A percentile compares a stretch with the other conserved stretches of the same genome.
Evolutionary conservation across 495 filamentous ascomycete species (phyloP).

Genomic region (Penicillium lagena): DNA sequence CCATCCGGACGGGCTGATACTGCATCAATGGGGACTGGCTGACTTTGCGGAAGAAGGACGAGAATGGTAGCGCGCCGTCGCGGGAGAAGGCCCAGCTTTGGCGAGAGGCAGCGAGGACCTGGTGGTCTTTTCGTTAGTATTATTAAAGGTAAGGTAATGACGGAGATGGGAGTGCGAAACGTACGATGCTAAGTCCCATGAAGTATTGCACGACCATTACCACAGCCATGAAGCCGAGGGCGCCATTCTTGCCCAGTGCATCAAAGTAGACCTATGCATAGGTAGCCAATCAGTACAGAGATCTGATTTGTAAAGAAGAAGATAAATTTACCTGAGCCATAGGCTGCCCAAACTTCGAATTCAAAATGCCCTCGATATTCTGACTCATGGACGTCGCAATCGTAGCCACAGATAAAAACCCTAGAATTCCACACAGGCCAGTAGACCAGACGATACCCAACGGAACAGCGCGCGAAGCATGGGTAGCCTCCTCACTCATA

Average conservation of each 20-base stretch:
- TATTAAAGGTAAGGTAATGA: background rate
- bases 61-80: slow-evolving; percentile 56
- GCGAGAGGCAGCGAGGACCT: slow-evolving; percentile 50
- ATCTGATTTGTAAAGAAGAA: background rate
- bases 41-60: slow-evolving; percentile 53
- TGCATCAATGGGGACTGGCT: slow-evolving; percentile 40
- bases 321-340: slow-evolving; percentile 34
- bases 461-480: slow-evolving; percentile 56
- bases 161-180: background rate
- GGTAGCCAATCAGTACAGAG: background rate
- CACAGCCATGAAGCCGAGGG: slow-evolving; percentile 40
- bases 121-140: slow-evolving; percentile 1
- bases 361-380: slow-evolving; percentile 26
- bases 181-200: slow-evolving; percentile 37
- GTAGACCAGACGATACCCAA: slow-evolving; percentile 48
- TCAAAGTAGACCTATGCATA: slow-evolving; percentile 35
- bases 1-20: slow-evolving; percentile 54
- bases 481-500: slow-evolving; percentile 59
- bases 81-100: slow-evolving; percentile 58
- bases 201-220: slow-evolving; percentile 39
- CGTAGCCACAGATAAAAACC: slow-evolving; percentile 47
- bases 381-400: slow-evolving; percentile 35
- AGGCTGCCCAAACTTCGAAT: slow-evolving; percentile 33
- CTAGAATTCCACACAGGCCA: slow-evolving; percentile 39
- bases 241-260: slow-evolving; percentile 37